A percentile compares a stretch with the other conserved stretches of the same genome.
Conservation (phyloP, 139 green algal genomes). For the Picochlorum costavermella region DNA sequence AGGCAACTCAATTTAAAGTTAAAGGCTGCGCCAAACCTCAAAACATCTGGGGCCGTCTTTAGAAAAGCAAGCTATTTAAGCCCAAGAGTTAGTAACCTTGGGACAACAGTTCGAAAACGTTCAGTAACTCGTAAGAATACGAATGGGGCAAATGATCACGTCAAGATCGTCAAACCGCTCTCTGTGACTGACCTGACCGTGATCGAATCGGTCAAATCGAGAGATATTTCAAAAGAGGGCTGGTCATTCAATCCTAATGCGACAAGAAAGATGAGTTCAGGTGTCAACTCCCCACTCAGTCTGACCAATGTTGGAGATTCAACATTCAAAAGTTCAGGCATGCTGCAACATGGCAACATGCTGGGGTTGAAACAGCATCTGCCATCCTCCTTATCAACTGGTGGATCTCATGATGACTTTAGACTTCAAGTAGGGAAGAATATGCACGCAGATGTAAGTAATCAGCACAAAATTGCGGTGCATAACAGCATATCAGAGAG, state of each 20-base stretch:
- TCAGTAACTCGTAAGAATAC: not conserved
- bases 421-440: no score
- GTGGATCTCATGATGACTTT: no score
- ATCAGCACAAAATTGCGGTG: not conserved
- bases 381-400: no score
- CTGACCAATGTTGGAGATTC: not conserved
- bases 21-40: not conserved
- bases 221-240: not conserved
- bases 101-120: not conserved
- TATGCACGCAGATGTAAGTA: no score
- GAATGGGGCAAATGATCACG: conserved; percentile 1
- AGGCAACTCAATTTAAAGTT: not conserved
- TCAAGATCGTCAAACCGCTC: not conserved
- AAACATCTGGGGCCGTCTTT: not conserved
- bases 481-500: not conserved
- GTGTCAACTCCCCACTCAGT: not conserved
- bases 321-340: not conserved
- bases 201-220: not conserved
- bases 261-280: not conserved
- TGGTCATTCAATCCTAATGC: not conserved
- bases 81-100: no score
- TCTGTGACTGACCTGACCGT: conserved; percentile 2
- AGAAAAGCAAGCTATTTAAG: no score
- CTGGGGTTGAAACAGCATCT: no score
- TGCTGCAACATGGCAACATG: no score